Conservation (phyloP, 495 filamentous ascomycete genomes). For the Tuber umbilicatum region DNA sequence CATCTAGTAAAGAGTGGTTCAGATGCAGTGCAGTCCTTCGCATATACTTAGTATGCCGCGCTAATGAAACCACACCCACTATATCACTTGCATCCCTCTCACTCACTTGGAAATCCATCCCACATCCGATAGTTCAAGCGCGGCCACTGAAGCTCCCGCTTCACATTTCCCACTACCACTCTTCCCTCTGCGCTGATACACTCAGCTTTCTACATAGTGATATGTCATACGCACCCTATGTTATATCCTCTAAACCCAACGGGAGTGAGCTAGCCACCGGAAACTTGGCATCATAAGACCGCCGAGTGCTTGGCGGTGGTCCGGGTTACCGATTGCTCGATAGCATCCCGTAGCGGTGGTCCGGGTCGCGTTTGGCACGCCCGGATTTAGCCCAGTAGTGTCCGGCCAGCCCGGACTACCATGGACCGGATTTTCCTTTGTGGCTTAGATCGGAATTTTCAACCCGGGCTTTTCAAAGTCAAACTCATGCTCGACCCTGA, state of each 20-base stretch:
- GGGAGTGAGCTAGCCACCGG: background rate
- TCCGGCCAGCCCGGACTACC: too few relatives aligned
- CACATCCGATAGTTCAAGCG: background rate
- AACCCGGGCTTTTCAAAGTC: too few relatives aligned
- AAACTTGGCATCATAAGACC: background rate
- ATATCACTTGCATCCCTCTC: background rate
- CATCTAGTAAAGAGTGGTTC: background rate
- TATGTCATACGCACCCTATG: background rate
- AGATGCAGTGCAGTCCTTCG: background rate
- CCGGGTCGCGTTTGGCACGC: too few relatives aligned
- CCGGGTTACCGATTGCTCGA: background rate
- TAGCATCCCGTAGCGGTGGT: background rate
- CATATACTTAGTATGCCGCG: background rate
- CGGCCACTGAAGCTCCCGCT: background rate
- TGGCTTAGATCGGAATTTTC: too few relatives aligned
- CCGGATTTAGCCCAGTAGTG: too few relatives aligned
- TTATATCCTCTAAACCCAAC: background rate
- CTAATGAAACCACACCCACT: background rate
- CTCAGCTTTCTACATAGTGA: background rate
- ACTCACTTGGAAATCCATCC: background rate
- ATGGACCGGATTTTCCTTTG: too few relatives aligned
- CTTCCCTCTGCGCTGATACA: background rate
- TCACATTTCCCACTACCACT: background rate
- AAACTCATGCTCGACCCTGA: too few relatives aligned
- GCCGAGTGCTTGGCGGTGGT: background rate